A percentile compares a stretch with the other conserved stretches of the same genome.
Conservation (phyloP, 768 basidiomycete genomes). For the Paxillus rubicundulus region DNA sequence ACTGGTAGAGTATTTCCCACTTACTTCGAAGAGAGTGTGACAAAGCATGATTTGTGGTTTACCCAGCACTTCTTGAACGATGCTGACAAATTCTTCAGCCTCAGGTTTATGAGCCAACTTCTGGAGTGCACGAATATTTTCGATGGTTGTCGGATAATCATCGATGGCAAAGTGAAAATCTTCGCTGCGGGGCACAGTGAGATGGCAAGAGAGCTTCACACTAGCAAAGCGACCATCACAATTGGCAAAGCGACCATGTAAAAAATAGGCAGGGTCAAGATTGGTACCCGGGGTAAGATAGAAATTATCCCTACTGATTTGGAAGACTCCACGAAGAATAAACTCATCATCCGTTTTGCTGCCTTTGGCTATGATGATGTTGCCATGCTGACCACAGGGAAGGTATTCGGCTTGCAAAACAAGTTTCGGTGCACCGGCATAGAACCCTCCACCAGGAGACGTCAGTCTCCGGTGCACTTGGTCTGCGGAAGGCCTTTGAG, state of each 20-base stretch:
- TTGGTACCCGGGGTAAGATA: neutral
- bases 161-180: neutral
- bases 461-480: no score
- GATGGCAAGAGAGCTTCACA: neutral
- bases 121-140: neutral
- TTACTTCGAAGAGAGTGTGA: neutral
- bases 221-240: neutral
- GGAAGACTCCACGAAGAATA: neutral
- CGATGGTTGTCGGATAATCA: neutral
- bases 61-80: neutral
- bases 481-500: no score
- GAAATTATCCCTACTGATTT: neutral
- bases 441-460: no score
- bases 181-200: neutral
- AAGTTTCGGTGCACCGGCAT: no score
- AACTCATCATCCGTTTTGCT: constrained; percentile 3
- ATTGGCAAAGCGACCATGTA: neutral
- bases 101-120: neutral
- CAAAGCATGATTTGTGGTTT: neutral
- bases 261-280: neutral
- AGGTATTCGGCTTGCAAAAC: no score
- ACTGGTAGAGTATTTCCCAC: neutral
- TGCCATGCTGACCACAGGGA: no score
- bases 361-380: no score
- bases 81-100: neutral